phyloP scores from a whole-genome alignment of 768 basidiomycete species.

The Lentinus brumalis region DNA sequence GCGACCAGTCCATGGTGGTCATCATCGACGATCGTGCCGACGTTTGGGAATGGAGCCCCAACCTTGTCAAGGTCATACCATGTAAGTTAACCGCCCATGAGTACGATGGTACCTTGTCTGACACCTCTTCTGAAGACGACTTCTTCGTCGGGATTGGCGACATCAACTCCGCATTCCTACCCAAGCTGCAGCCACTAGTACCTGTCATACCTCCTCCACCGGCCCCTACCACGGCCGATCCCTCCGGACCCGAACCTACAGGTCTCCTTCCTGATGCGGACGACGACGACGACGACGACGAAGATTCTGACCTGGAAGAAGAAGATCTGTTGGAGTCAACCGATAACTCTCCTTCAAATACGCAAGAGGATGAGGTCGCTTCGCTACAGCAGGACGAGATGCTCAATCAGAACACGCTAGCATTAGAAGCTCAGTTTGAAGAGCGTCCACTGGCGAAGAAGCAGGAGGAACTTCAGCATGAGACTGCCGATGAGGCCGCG shows the following conservation, averaged over 20 bases:
- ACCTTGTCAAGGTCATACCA: slow-evolving; percentile 94
- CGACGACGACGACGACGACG: slow-evolving; percentile 14
- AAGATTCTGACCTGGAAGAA: slow-evolving; percentile 13
- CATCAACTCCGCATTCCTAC: slow-evolving; percentile 94
- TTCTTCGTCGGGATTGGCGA: slow-evolving; percentile 99
- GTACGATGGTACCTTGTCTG: slow-evolving; percentile 13
- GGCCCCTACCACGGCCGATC: slow-evolving; percentile 8
- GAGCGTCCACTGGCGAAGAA: slow-evolving; percentile 86
- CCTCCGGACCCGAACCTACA: not conserved
- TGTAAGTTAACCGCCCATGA: slow-evolving; percentile 53
- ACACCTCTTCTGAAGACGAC: slow-evolving; percentile 62
- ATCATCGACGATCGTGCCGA: slow-evolving; percentile 98
- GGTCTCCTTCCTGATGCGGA: not conserved
- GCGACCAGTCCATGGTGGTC: slow-evolving; percentile 98
- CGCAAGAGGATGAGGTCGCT: slow-evolving; percentile 36
- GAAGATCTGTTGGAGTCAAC: slow-evolving; percentile 7
- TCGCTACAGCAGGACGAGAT: slow-evolving; percentile 57
- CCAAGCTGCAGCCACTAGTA: slow-evolving; percentile 66
- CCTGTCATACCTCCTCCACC: slow-evolving; percentile 34
- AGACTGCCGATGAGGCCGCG: slow-evolving; percentile 31
- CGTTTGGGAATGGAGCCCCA: slow-evolving; percentile 98
- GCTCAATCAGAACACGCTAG: slow-evolving; percentile 69
- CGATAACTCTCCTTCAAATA: slow-evolving; percentile 9
- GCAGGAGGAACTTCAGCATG: slow-evolving; percentile 74
- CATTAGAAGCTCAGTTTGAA: slow-evolving; percentile 82